Conservation (phyloP, 1,284 basidiomycete species). For the Heterobasidion parviporum region DNA sequence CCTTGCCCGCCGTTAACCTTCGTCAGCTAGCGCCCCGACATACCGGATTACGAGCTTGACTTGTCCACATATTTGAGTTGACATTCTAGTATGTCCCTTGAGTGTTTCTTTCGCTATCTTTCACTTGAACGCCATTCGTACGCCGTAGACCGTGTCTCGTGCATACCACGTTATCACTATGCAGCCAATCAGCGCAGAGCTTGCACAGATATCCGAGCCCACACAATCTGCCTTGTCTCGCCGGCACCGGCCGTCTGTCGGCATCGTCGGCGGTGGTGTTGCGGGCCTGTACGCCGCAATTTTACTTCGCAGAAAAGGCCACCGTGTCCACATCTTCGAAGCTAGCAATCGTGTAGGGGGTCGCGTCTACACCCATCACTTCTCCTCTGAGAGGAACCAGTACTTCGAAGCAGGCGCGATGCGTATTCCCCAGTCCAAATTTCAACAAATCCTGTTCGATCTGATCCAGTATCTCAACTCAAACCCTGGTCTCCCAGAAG, state of each 20-base stretch:
- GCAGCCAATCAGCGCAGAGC: too few species aligned
- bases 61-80: too few species aligned
- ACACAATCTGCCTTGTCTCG: too few species aligned
- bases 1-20: too few species aligned
- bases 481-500: slow-evolving; percentile 4
- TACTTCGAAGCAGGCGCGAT: slow-evolving; percentile 17
- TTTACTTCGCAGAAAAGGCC: slow-evolving; percentile 6
- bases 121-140: too few species aligned
- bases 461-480: slow-evolving; percentile 8
- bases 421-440: slow-evolving; percentile 15
- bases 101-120: too few species aligned
- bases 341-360: slow-evolving; percentile 12
- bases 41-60: too few species aligned
- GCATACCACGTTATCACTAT: too few species aligned
- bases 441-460: slow-evolving; percentile 13
- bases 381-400: slow-evolving; percentile 12
- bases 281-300: slow-evolving; percentile 14
- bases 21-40: too few species aligned
- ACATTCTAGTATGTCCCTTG: too few species aligned
- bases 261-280: slow-evolving; percentile 14
- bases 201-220: too few species aligned
- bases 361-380: slow-evolving; percentile 13
- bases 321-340: slow-evolving; percentile 13
- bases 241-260: neutral
- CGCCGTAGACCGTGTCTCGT: too few species aligned